phyloP scores from a whole-genome alignment of 345 rosid species.

The Camelina laxa region DNA sequence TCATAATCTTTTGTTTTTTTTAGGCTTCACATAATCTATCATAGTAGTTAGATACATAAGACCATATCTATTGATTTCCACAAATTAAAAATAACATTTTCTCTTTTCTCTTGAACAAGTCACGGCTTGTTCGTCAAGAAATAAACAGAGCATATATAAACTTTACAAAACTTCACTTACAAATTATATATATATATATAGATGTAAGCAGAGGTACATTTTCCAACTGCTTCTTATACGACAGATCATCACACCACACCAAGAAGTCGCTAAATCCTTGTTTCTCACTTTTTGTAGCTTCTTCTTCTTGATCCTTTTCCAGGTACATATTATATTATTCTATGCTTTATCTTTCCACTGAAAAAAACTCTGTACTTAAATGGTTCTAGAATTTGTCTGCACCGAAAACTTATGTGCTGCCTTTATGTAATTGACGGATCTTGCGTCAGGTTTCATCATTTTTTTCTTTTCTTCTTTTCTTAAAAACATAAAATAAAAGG shows the following conservation, averaged over 20 bases:
- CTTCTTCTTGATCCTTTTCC: slow-evolving; percentile 30
- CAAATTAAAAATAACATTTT: background rate
- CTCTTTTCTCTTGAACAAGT: slow-evolving; percentile 14
- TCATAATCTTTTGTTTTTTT: background rate
- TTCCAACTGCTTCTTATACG: slow-evolving; percentile 8
- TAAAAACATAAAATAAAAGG: background rate
- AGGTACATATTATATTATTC: slow-evolving; percentile 23
- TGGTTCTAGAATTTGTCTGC: slow-evolving; percentile 23
- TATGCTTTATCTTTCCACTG: slow-evolving; percentile 20
- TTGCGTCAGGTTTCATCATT: slow-evolving; percentile 30
- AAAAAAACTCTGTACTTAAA: slow-evolving; percentile 10
- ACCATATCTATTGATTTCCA: background rate
- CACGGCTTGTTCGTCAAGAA: slow-evolving; percentile 43
- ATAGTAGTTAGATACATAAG: slow-evolving; percentile 4
- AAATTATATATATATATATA: background rate
- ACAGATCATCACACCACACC: background rate
- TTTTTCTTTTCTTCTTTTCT: slow-evolving; percentile 3
- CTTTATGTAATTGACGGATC: slow-evolving; percentile 15
- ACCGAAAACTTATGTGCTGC: background rate
- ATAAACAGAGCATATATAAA: slow-evolving; percentile 28
- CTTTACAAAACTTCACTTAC: slow-evolving; percentile 31
- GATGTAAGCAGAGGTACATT: slow-evolving; percentile 16
- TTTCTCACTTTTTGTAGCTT: slow-evolving; percentile 29
- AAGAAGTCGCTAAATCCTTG: slow-evolving; percentile 15
- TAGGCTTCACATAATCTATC: background rate